These are phyloP conservation scores for Aurinia saxatilis DNA, from an alignment of 345 rosid species.

Conservation along the genomic window DNA sequence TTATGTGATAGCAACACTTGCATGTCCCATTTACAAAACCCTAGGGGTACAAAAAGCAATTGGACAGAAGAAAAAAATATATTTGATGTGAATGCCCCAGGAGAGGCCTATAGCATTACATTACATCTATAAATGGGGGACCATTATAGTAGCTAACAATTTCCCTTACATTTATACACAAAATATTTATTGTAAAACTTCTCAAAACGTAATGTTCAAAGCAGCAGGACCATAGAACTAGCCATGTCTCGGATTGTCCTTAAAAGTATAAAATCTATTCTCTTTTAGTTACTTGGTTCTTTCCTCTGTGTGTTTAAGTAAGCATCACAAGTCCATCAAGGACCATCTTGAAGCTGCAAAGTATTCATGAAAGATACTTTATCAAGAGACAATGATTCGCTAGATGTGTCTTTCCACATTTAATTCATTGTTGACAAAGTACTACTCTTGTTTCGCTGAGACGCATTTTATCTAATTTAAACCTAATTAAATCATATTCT, in stretches of 20 bases:
- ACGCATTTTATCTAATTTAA: background rate
- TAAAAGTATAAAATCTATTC: conserved; percentile 26
- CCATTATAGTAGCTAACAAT: conserved; percentile 32
- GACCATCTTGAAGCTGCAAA: conserved; percentile 29
- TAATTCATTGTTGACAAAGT: conserved; percentile 20
- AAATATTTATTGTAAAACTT: conserved; percentile 24
- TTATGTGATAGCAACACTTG: conserved; percentile 66
- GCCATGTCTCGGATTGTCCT: conserved; percentile 28
- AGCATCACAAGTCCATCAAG: conserved; percentile 30
- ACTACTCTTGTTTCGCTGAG: conserved; percentile 20
- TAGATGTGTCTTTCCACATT: conserved; percentile 32
- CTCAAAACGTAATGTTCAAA: conserved; percentile 31
- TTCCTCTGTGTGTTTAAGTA: conserved; percentile 32
- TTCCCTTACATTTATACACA: conserved; percentile 12
- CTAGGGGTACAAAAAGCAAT: conserved; percentile 44
- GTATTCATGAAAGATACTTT: conserved; percentile 31
- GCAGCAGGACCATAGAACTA: conserved; percentile 29
- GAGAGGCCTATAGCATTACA: conserved; percentile 21
- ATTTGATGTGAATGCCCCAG: conserved; percentile 35
- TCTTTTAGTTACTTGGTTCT: conserved; percentile 29
- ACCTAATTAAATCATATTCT: background rate
- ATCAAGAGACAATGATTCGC: conserved; percentile 34
- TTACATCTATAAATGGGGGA: conserved; percentile 39
- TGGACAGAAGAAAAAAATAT: conserved; percentile 2
- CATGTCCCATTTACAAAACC: conserved; percentile 55